These are phyloP conservation scores for Panicum miliaceum DNA, from an alignment of 176 grass and related monocot species.

Conservation along the genomic window DNA sequence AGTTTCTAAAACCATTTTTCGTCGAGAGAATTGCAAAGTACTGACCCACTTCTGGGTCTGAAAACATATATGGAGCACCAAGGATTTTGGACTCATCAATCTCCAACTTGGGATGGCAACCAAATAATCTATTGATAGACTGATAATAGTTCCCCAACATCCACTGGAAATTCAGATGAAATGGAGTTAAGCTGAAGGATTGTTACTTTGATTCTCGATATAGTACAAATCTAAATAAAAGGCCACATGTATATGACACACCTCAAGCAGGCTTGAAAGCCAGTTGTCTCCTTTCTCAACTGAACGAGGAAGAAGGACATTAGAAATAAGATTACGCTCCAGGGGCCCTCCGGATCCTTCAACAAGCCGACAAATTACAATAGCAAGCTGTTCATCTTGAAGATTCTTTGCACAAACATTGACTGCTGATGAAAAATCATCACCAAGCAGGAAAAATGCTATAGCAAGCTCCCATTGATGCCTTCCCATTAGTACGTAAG, in stretches of 20 bases:
- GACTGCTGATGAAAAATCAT: conserved; percentile 80
- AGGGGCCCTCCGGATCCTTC: conserved; percentile 78
- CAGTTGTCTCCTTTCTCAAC: conserved; percentile 83
- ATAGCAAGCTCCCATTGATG: conserved; percentile 94
- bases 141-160: conserved; percentile 79
- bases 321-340: conserved; percentile 80
- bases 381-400: conserved; percentile 88
- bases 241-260: conserved; percentile 49
- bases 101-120: conserved; percentile 42
- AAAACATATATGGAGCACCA: conserved; percentile 47
- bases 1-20: conserved; percentile 82
- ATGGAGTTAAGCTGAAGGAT: conserved; percentile 41
- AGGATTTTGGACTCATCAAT: conserved; percentile 44
- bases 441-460: conserved; percentile 93
- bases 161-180: conserved; percentile 77
- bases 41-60: conserved; percentile 79
- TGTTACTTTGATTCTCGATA: conserved; percentile 28
- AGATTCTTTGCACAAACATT: conserved; percentile 93
- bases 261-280: conserved; percentile 93
- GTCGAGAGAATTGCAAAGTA: conserved; percentile 76
- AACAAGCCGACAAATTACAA: conserved; percentile 85
- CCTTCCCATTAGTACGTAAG: conserved; percentile 96
- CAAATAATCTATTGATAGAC: conserved; percentile 69
- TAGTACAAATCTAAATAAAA: conserved; percentile 28
- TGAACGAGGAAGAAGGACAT: conserved; percentile 74